A percentile compares a stretch with the other conserved stretches of the same genome.
Evolutionary conservation across 345 rosid species (phyloP).

Genomic region (Eucalyptus tenuipes): DNA sequence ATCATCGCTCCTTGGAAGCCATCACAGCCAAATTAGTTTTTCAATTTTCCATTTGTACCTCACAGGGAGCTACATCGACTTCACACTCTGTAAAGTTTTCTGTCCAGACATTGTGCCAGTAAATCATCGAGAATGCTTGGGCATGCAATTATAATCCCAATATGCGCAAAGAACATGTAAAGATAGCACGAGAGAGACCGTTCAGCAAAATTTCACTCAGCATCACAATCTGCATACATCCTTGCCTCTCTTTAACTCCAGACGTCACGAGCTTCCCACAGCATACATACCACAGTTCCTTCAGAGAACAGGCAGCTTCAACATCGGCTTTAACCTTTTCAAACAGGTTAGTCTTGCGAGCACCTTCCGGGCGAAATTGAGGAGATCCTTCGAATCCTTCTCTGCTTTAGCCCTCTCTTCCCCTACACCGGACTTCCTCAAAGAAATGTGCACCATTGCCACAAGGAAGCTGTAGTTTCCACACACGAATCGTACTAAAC

Average conservation of each 20-base stretch:
- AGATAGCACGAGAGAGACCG: neutral
- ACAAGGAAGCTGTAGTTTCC: constrained; percentile 53
- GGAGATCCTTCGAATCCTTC: constrained; percentile 78
- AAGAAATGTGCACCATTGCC: constrained; percentile 75
- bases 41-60: constrained; percentile 63
- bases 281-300: neutral
- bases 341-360: constrained; percentile 72
- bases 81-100: constrained; percentile 78
- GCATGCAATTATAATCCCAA: neutral
- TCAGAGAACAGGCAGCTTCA: neutral
- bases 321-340: constrained; percentile 43
- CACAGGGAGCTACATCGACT: constrained; percentile 68
- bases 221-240: neutral
- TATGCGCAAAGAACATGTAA: neutral
- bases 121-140: neutral
- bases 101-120: neutral
- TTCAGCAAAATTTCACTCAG: neutral
- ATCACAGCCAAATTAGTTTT: constrained; percentile 68
- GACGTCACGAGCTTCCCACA: neutral
- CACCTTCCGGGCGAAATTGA: constrained; percentile 77
- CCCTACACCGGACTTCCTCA: constrained; percentile 76
- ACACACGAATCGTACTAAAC: neutral
- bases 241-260: neutral
- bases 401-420: constrained; percentile 80
- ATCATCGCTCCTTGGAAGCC: constrained; percentile 84